phyloP scores from a whole-genome alignment of 2,329 filamentous ascomycete genomes.

The Neonectria coccinea region DNA sequence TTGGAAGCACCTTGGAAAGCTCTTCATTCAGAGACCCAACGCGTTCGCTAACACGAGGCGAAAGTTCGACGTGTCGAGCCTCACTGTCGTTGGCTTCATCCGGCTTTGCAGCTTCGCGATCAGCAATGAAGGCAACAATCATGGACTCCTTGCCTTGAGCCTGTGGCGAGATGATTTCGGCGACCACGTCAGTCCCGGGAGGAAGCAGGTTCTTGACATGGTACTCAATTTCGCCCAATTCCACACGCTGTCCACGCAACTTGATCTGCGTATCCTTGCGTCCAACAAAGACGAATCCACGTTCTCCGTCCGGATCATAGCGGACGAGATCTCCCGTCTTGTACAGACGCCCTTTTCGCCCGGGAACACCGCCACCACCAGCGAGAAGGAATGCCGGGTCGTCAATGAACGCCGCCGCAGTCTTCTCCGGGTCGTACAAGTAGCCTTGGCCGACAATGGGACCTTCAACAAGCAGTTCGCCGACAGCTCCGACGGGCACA shows the following conservation, averaged over 20 bases:
- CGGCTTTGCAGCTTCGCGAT: conserved; percentile 32
- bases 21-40: conserved; percentile 37
- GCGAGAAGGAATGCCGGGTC: conserved; percentile 64
- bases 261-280: conserved; percentile 78
- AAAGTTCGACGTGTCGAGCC: conserved; percentile 36
- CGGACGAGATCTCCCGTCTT: conserved; percentile 70
- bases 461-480: conserved; percentile 67
- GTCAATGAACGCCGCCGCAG: conserved; percentile 67
- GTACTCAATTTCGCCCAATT: conserved; percentile 66
- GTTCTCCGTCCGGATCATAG: conserved; percentile 65
- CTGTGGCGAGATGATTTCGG: conserved; percentile 60
- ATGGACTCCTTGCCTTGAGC: conserved; percentile 48
- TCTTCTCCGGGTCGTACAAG: conserved; percentile 68
- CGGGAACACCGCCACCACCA: conserved; percentile 51
- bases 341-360: conserved; percentile 62
- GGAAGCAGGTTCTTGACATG: conserved; percentile 58
- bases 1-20: conserved; percentile 36
- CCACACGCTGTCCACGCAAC: conserved; percentile 73
- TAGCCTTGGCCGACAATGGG: conserved; percentile 74
- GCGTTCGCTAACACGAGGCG: conserved; percentile 34
- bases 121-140: conserved; percentile 42
- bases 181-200: conserved; percentile 55
- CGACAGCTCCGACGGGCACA: conserved; percentile 61
- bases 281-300: conserved; percentile 68
- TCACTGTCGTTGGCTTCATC: conserved; percentile 22